phyloP scores from a whole-genome alignment of 2,329 filamentous ascomycete genomes.

The Thelonectria rubi region DNA sequence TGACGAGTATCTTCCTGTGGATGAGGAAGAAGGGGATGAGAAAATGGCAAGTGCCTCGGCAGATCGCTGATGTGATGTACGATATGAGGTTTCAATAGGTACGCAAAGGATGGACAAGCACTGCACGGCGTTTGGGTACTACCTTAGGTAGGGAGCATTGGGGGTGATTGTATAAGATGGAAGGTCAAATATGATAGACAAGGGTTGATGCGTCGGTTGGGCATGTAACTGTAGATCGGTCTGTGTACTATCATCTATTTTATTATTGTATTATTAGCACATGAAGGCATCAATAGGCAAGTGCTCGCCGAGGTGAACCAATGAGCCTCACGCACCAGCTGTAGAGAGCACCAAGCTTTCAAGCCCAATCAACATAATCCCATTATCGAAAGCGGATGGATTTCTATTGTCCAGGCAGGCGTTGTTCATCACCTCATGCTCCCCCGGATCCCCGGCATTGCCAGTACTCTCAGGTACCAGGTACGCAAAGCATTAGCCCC shows the following conservation, averaged over 20 bases:
- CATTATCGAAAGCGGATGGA: too few relatives aligned
- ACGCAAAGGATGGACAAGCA: not conserved
- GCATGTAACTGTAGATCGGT: not conserved
- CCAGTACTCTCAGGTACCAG: too few relatives aligned
- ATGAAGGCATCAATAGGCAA: not conserved
- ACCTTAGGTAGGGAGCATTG: too few relatives aligned
- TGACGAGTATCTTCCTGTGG: constrained; percentile 16
- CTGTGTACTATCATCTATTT: not conserved
- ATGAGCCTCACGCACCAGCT: too few relatives aligned
- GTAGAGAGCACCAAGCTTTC: too few relatives aligned
- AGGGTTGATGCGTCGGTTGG: not conserved
- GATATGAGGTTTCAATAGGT: not conserved
- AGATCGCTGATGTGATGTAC: not conserved
- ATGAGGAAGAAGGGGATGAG: not conserved
- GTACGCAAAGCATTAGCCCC: too few relatives aligned
- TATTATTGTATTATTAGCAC: not conserved
- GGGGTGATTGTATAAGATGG: constrained; percentile 1
- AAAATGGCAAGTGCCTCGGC: not conserved
- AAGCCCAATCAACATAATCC: too few relatives aligned
- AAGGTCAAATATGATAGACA: not conserved
- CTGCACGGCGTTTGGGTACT: constrained; percentile 7
- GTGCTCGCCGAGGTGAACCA: too few relatives aligned
- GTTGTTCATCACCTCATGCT: too few relatives aligned
- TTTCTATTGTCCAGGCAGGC: too few relatives aligned
- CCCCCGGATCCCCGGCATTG: too few relatives aligned